Evolutionary conservation across 768 basidiomycete species (phyloP).

Genomic region (Tephrocybe sp.): DNA sequence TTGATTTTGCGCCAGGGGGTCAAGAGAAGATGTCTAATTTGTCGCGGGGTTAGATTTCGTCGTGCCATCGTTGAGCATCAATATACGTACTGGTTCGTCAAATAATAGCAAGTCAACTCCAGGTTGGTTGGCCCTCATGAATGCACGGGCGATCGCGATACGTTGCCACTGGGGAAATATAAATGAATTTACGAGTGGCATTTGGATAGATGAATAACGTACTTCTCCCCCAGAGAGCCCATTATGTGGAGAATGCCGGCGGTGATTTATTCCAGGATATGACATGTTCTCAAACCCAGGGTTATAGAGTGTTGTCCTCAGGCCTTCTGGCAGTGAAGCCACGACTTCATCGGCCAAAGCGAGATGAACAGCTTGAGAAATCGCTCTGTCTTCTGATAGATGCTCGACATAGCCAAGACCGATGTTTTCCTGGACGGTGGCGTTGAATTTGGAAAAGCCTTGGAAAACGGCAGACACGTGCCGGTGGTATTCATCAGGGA

Average conservation of each 20-base stretch:
- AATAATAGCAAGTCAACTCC: constrained; percentile 78
- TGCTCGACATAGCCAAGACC: constrained; percentile 77
- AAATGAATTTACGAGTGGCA: not conserved
- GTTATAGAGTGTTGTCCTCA: constrained; percentile 70
- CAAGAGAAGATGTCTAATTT: constrained; percentile 71
- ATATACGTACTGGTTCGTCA: constrained; percentile 70
- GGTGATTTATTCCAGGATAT: constrained; percentile 37
- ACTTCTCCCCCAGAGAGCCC: constrained; percentile 87
- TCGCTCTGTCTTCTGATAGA: constrained; percentile 50
- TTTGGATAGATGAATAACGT: constrained; percentile 21
- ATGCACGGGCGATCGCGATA: constrained; percentile 82
- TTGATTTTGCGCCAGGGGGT: constrained; percentile 75
- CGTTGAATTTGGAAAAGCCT: constrained; percentile 77
- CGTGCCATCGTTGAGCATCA: not conserved
- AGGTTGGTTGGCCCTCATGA: constrained; percentile 76
- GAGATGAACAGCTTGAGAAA: constrained; percentile 64
- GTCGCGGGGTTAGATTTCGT: constrained; percentile 4
- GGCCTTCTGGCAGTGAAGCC: constrained; percentile 62
- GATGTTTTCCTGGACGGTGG: constrained; percentile 78
- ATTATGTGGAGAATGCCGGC: constrained; percentile 43
- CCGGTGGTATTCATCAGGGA: constrained; percentile 68
- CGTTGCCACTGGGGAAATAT: constrained; percentile 72
- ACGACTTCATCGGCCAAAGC: constrained; percentile 72
- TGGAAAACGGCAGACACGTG: constrained; percentile 84
- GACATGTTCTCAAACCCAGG: constrained; percentile 56